Evolutionary conservation across 495 filamentous ascomycete species (phyloP), one percentile per base, ranked within the genome.

Genomic region (Choiromyces venosus): DNA sequence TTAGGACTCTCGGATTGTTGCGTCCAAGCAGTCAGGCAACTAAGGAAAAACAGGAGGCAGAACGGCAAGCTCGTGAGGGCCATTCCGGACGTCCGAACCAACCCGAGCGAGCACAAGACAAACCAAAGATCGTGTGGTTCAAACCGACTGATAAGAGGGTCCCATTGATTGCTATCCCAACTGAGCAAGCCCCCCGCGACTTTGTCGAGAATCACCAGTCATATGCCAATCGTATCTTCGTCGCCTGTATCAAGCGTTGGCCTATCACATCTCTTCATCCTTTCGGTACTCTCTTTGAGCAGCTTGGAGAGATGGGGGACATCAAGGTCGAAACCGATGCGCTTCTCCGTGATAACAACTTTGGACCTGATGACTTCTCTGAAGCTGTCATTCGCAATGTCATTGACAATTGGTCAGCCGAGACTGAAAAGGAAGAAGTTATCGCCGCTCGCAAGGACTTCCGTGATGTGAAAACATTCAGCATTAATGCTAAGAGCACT

Each of bases 101-200:
- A 39, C 83, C 82, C 68, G 91, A 92, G 52, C 90, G 94, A 67
- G 89, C 93, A 71, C 93, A 93, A 82, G 96, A 99, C 70, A 98
- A 97, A 84, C 95, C 95, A 52, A 99, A 99, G 89, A 99, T 99
- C 84, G 95, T 99, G 40, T 99, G 95, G 95, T 99, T 99, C 86
- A 99, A 99, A 86, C 95, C 95, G 71, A 99, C 95, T 1, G 95
- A 99, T 83, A 99, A 99, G 87, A 92, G 95, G 79, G 95, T 99
- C 65, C 95, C 96, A 74, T 84, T 99, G 76, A 98, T 99, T 82
- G 95, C 95, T 52, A 99, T 99, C 74, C 95, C 95, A 14, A 99
- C 95, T 8, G 95, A 99, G 83, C 95, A 99, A 82, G 95, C 95
- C 14, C 95, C 95, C 4, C 90, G 93, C 25, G 95, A 98, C 85